Percentiles rank a stretch among this genome's conserved stretches.
These are phyloP conservation scores for Biscogniauxia marginata DNA, from an alignment of 2,329 filamentous ascomycete genomes.

Conservation along the genomic window DNA sequence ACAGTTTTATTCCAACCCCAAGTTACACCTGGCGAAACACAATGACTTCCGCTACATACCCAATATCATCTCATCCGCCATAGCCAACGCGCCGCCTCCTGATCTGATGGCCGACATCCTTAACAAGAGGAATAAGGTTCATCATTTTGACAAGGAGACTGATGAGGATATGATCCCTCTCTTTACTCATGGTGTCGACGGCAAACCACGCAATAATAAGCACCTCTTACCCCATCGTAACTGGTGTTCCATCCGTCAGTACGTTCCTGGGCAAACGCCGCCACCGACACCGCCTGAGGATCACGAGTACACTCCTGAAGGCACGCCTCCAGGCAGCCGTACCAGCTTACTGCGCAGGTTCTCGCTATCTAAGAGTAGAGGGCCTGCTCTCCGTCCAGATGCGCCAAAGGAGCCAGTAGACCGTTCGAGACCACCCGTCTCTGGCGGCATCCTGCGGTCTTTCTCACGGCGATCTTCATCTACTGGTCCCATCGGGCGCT, in stretches of 20 bases:
- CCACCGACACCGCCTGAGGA: conserved; percentile 62
- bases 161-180: conserved; percentile 96
- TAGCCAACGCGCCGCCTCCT: conserved; percentile 87
- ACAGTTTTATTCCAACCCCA: conserved; percentile 92
- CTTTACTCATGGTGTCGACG: conserved; percentile 85
- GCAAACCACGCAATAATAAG: conserved; percentile 87
- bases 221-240: conserved; percentile 85
- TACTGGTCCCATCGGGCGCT: conserved; percentile 36
- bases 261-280: conserved; percentile 75
- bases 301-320: conserved; percentile 39
- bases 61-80: conserved; percentile 90
- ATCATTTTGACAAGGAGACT: conserved; percentile 71
- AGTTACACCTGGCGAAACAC: conserved; percentile 76
- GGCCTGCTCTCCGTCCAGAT: conserved; percentile 38
- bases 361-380: conserved; percentile 41
- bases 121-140: conserved; percentile 86
- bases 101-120: conserved; percentile 86
- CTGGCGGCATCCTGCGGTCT: conserved; percentile 46
- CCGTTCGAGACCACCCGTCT: conserved; percentile 48
- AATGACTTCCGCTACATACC: conserved; percentile 95
- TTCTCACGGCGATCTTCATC: conserved; percentile 41
- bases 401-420: conserved; percentile 37
- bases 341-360: conserved; percentile 45
- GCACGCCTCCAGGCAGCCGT: conserved; percentile 35
- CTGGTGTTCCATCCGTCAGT: conserved; percentile 90